Evolutionary conservation across 805 yeast species (phyloP).

Genomic region (Candida maris): DNA sequence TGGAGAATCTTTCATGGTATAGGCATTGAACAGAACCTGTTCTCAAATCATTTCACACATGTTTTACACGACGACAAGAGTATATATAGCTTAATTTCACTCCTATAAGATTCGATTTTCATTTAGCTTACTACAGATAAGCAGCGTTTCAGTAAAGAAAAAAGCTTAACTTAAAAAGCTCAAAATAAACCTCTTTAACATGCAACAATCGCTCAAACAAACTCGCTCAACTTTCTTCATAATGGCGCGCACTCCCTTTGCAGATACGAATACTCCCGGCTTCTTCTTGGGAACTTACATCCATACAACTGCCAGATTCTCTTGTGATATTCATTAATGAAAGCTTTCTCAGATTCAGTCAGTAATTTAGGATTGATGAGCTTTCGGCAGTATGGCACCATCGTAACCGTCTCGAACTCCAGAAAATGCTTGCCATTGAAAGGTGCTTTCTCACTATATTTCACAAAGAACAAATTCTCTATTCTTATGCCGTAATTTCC

Average conservation of each 20-base stretch:
- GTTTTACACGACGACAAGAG: too few species aligned
- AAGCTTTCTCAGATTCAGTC: slow-evolving; percentile 41
- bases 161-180: too few species aligned
- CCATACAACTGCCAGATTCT: slow-evolving; percentile 43
- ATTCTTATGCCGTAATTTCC: slow-evolving; percentile 60
- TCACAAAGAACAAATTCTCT: slow-evolving; percentile 47
- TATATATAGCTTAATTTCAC: too few species aligned
- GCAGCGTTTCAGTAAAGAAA: too few species aligned
- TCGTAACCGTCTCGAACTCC: slow-evolving; percentile 54
- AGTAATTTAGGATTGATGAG: slow-evolving; percentile 46
- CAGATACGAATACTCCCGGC: slow-evolving; percentile 46
- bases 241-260: slow-evolving; percentile 41
- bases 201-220: too few species aligned
- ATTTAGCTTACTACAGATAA: too few species aligned
- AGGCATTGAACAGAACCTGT: too few species aligned
- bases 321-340: slow-evolving; percentile 49
- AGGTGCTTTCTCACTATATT: slow-evolving; percentile 33
- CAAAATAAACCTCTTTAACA: too few species aligned
- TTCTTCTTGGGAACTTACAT: slow-evolving; percentile 34
- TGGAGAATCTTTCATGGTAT: slow-evolving; percentile 98
- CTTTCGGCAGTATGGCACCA: slow-evolving; percentile 53
- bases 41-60: too few species aligned
- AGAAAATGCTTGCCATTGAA: slow-evolving; percentile 42
- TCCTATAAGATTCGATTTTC: too few species aligned
- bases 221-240: too few species aligned